Conservation (phyloP, 805 yeast genomes). For the Candida lessepsii region DNA sequence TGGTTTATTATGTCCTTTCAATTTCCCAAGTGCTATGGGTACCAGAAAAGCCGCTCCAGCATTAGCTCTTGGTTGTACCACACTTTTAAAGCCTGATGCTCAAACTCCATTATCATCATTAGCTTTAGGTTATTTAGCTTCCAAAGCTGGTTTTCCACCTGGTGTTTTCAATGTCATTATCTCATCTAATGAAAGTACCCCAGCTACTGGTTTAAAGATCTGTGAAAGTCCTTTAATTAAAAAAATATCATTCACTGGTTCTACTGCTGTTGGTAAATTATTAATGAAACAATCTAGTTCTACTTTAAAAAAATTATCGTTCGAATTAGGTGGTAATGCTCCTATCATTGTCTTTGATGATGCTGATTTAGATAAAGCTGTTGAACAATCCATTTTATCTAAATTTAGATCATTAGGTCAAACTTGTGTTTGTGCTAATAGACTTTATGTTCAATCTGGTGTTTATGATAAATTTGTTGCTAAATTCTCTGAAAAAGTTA, state of each 20-base stretch:
- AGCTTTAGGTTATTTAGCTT: constrained; percentile 54
- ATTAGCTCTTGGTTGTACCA: constrained; percentile 63
- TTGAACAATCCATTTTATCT: constrained; percentile 61
- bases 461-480: constrained; percentile 62
- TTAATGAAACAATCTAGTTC: constrained; percentile 60
- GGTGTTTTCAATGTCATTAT: constrained; percentile 56
- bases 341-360: constrained; percentile 76
- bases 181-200: constrained; percentile 47
- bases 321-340: constrained; percentile 82
- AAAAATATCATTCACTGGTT: constrained; percentile 77
- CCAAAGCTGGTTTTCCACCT: constrained; percentile 59
- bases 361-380: constrained; percentile 65
- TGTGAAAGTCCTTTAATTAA: constrained; percentile 55
- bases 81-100: constrained; percentile 59
- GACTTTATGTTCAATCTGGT: constrained; percentile 62
- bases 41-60: constrained; percentile 66
- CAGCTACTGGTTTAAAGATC: constrained; percentile 50
- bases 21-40: constrained; percentile 68
- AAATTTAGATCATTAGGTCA: constrained; percentile 80
- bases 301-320: constrained; percentile 65
- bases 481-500: constrained; percentile 48
- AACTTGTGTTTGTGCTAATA: constrained; percentile 78
- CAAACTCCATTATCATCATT: constrained; percentile 62
- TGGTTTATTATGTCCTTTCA: constrained; percentile 65
- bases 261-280: constrained; percentile 69